These are phyloP conservation scores for Backusella psychrophila DNA, from an alignment of 192 early-diverging fungal species.

Conservation along the genomic window DNA sequence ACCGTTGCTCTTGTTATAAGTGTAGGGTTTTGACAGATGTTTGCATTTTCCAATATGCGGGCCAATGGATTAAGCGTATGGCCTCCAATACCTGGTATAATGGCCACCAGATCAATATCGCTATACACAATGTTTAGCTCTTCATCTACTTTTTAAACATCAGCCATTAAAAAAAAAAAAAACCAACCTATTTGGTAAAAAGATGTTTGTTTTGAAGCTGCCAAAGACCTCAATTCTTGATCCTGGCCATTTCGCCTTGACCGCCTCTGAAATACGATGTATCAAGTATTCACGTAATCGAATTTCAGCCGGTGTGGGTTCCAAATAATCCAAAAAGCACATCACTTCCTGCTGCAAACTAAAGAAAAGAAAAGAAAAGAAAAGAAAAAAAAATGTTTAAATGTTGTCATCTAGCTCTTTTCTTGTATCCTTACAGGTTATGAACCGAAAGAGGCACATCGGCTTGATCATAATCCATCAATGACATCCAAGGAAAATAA, in stretches of 20 bases:
- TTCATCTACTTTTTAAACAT: too few relatives aligned
- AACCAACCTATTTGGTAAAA: slow-evolving; percentile 80
- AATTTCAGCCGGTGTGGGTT: slow-evolving; percentile 81
- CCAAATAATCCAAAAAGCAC: slow-evolving; percentile 76
- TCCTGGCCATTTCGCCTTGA: slow-evolving; percentile 45
- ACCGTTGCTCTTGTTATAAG: slow-evolving; percentile 10
- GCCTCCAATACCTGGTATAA: slow-evolving; percentile 3
- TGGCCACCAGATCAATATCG: slow-evolving; percentile 43
- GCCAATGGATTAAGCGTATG: slow-evolving; percentile 47
- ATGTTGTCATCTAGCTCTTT: background rate
- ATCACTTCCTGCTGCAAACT: slow-evolving; percentile 54
- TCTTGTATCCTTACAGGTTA: background rate
- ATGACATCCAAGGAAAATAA: slow-evolving; percentile 13
- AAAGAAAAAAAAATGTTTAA: too few relatives aligned
- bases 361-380: too few relatives aligned
- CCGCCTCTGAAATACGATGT: slow-evolving; percentile 51
- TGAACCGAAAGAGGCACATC: background rate
- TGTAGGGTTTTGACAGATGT: background rate
- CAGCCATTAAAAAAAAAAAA: too few relatives aligned
- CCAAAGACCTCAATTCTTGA: slow-evolving; percentile 74
- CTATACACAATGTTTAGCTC: slow-evolving; percentile 20
- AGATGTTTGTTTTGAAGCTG: slow-evolving; percentile 84
- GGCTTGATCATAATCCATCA: background rate
- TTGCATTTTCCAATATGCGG: slow-evolving; percentile 30
- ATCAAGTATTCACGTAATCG: slow-evolving; percentile 71